phyloP scores from a whole-genome alignment of 2,329 filamentous ascomycete genomes.

The Pestalotiopsis fici region DNA sequence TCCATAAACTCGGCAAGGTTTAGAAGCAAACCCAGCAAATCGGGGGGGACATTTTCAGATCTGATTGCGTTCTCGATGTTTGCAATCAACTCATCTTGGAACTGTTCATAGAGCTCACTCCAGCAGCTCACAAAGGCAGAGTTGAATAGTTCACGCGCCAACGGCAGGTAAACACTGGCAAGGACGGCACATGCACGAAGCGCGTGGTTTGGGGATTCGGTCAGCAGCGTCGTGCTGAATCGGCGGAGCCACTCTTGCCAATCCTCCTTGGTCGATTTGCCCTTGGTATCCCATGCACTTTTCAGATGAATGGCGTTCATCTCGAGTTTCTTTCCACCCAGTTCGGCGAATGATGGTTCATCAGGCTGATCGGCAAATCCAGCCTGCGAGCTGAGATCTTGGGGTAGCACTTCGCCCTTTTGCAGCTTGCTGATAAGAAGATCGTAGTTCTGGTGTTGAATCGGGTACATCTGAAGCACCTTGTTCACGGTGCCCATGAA shows the following conservation, averaged over 20 bases:
- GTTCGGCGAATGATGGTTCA: constrained; percentile 79
- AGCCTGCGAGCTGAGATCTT: constrained; percentile 87
- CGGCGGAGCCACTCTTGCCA: constrained; percentile 99
- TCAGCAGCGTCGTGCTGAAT: constrained; percentile 92
- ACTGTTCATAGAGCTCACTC: constrained; percentile 96
- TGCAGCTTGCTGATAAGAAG: constrained; percentile 90
- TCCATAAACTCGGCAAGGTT: constrained; percentile 99
- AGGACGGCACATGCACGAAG: constrained; percentile 89
- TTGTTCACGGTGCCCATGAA: constrained; percentile 95
- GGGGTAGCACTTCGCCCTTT: constrained; percentile 91
- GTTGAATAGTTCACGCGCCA: constrained; percentile 95
- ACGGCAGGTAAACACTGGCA: constrained; percentile 85
- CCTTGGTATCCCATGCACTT: constrained; percentile 93
- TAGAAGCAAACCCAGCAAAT: constrained; percentile 89
- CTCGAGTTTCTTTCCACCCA: constrained; percentile 89
- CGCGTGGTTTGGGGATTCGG: constrained; percentile 94
- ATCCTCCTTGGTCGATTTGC: constrained; percentile 96
- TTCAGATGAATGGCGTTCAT: constrained; percentile 98
- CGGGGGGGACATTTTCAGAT: constrained; percentile 92
- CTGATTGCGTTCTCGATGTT: constrained; percentile 96
- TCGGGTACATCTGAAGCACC: constrained; percentile 74
- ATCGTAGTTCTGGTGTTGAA: constrained; percentile 89
- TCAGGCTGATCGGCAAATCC: constrained; percentile 77
- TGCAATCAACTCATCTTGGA: constrained; percentile 92
- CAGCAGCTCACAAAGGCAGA: constrained; percentile 98